Conservation (phyloP, 805 yeast genomes). For the Candida fluviatilis region DNA sequence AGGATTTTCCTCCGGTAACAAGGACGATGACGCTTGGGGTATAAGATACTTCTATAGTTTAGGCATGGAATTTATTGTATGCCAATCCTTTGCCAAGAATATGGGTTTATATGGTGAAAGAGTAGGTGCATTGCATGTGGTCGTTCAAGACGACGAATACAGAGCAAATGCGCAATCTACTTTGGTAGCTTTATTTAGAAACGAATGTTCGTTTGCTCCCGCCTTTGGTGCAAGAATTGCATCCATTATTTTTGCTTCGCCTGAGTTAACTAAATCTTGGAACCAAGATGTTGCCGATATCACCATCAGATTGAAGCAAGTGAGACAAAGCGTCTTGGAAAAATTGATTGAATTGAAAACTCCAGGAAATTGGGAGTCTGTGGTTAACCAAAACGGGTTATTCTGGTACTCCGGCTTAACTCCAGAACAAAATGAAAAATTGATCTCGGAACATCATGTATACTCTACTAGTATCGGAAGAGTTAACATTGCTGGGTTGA, state of each 20-base stretch:
- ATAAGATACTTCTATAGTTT: conserved; percentile 29
- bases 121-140: conserved; percentile 35
- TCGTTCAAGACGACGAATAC: conserved; percentile 14
- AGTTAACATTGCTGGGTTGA: conserved; percentile 44
- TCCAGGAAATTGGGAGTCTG: conserved; percentile 42
- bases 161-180: conserved; percentile 16
- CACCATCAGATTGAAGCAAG: conserved; percentile 24
- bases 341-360: conserved; percentile 31
- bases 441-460: conserved; percentile 33
- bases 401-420: conserved; percentile 44
- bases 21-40: conserved; percentile 49
- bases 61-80: conserved; percentile 40
- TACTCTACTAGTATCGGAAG: conserved; percentile 38
- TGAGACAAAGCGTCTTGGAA: conserved; percentile 26
- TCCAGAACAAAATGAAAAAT: conserved; percentile 25
- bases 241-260: conserved; percentile 22
- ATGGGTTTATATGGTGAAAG: conserved; percentile 41
- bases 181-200: conserved; percentile 31
- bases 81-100: conserved; percentile 39
- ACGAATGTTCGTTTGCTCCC: conserved; percentile 44
- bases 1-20: conserved; percentile 50
- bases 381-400: conserved; percentile 35
- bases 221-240: conserved; percentile 45
- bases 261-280: conserved; percentile 28
- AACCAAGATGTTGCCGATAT: conserved; percentile 29